Evolutionary conservation across 495 filamentous ascomycete species (phyloP).

Genomic region (Talaromyces adpressus): DNA sequence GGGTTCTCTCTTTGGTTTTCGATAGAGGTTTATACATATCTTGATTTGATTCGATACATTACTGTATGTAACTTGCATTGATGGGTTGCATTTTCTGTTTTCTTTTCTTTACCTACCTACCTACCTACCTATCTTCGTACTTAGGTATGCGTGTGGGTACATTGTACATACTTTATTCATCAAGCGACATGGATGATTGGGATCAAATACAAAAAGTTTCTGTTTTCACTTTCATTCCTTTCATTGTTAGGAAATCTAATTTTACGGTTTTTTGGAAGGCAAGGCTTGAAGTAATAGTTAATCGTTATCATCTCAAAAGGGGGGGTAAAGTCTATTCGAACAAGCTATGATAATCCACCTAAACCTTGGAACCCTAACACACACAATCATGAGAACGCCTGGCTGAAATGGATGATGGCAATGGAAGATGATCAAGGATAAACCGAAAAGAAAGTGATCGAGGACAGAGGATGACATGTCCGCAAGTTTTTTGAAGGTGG

Average conservation of each 20-base stretch:
- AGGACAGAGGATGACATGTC: background rate
- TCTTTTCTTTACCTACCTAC: background rate
- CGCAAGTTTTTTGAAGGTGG: background rate
- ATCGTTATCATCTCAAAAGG: background rate
- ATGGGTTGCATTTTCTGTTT: background rate
- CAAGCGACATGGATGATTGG: background rate
- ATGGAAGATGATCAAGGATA: background rate
- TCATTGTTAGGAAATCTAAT: no score
- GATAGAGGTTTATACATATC: background rate
- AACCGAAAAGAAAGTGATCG: background rate
- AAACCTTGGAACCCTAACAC: background rate
- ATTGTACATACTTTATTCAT: background rate
- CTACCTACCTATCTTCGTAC: background rate
- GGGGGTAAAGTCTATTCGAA: background rate
- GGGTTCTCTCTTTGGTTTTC: background rate
- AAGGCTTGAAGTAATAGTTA: background rate
- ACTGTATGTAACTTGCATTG: background rate
- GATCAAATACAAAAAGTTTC: conserved; percentile 1
- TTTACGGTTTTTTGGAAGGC: no score
- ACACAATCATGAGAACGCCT: background rate
- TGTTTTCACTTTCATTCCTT: background rate
- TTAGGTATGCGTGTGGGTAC: background rate
- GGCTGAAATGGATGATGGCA: background rate
- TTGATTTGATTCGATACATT: no score
- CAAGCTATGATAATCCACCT: background rate